Percentiles rank a stretch among this genome's conserved stretches.
These are phyloP conservation scores for Penicillium salamii DNA, from an alignment of 495 filamentous ascomycete species.

Conservation along the genomic window DNA sequence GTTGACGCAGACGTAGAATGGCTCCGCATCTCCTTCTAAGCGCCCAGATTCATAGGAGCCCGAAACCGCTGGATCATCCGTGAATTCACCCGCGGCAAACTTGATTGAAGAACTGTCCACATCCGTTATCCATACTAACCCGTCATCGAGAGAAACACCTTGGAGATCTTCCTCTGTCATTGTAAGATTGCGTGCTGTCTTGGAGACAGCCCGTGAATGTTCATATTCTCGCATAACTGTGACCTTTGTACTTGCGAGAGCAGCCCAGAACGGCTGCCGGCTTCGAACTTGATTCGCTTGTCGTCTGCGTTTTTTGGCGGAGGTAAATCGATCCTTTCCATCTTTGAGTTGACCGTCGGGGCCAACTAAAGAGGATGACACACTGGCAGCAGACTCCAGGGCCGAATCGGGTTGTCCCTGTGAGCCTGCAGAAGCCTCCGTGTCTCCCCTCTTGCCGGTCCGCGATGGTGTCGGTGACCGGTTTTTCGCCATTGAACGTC, in stretches of 20 bases:
- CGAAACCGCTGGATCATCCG: slow-evolving; percentile 36
- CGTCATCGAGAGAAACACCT: slow-evolving; percentile 74
- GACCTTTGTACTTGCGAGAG: slow-evolving; percentile 89
- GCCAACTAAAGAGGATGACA: slow-evolving; percentile 43
- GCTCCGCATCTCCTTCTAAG: slow-evolving; percentile 55
- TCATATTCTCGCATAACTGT: slow-evolving; percentile 92
- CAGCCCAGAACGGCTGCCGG: slow-evolving; percentile 91
- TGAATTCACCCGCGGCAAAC: slow-evolving; percentile 73
- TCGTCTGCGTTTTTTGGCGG: slow-evolving; percentile 79
- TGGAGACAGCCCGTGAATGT: slow-evolving; percentile 75
- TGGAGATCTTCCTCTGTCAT: slow-evolving; percentile 82
- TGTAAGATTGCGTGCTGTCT: slow-evolving; percentile 59
- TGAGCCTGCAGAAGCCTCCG: slow-evolving; percentile 54
- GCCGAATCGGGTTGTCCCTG: slow-evolving; percentile 45
- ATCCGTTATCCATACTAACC: slow-evolving; percentile 83
- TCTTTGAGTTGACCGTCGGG: slow-evolving; percentile 56
- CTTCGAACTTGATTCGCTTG: slow-evolving; percentile 86
- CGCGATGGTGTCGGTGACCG: slow-evolving; percentile 41
- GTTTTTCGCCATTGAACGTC: slow-evolving; percentile 51
- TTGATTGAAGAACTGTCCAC: slow-evolving; percentile 78
- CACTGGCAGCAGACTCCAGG: slow-evolving; percentile 43
- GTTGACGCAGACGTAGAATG: slow-evolving; percentile 87
- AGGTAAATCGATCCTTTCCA: slow-evolving; percentile 53
- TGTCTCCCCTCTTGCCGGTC: slow-evolving; percentile 51
- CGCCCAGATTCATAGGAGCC: slow-evolving; percentile 32